These are phyloP conservation scores for Chaetomium cochliodes DNA, from an alignment of 495 filamentous ascomycete species.

Conservation along the genomic window DNA sequence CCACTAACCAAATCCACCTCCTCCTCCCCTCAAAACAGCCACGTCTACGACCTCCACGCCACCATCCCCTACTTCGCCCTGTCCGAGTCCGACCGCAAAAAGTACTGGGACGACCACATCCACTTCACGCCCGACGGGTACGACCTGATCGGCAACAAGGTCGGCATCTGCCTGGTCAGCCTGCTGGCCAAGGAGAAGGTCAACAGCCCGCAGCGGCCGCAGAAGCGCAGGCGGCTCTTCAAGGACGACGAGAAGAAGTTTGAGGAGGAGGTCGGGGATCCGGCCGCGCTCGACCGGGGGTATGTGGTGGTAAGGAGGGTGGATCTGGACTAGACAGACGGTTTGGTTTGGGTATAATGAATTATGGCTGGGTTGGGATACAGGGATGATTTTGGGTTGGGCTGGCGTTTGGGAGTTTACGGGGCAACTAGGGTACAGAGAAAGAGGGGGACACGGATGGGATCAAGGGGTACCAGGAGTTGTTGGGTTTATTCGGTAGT, in stretches of 20 bases:
- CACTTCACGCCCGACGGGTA: conserved; percentile 62
- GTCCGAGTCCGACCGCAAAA: conserved; percentile 39
- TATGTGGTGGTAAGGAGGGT: conserved; percentile 47
- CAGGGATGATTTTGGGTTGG: not conserved
- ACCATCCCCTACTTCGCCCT: conserved; percentile 55
- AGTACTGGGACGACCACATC: conserved; percentile 61
- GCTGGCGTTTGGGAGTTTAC: conserved; percentile 17
- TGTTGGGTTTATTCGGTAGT: conserved; percentile 2
- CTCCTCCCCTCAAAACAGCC: conserved; percentile 38
- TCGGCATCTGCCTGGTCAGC: conserved; percentile 49
- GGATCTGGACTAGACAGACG: conserved; percentile 48
- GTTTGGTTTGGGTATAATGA: not conserved
- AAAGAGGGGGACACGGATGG: not conserved
- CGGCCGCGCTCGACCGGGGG: conserved; percentile 41
- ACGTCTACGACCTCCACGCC: conserved; percentile 53
- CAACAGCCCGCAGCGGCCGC: conserved; percentile 22
- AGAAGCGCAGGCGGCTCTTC: conserved; percentile 34
- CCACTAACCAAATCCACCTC: conserved; percentile 3
- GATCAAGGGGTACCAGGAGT: not conserved
- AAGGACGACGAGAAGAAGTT: conserved; percentile 40
- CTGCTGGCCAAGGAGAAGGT: conserved; percentile 43
- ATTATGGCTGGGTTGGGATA: conserved; percentile 6
- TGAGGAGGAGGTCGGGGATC: conserved; percentile 46
- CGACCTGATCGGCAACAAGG: conserved; percentile 54
- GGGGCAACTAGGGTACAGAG: not conserved